These are phyloP conservation scores for Claviceps arundinis DNA, from an alignment of 2,329 filamentous ascomycete species.

Conservation along the genomic window DNA sequence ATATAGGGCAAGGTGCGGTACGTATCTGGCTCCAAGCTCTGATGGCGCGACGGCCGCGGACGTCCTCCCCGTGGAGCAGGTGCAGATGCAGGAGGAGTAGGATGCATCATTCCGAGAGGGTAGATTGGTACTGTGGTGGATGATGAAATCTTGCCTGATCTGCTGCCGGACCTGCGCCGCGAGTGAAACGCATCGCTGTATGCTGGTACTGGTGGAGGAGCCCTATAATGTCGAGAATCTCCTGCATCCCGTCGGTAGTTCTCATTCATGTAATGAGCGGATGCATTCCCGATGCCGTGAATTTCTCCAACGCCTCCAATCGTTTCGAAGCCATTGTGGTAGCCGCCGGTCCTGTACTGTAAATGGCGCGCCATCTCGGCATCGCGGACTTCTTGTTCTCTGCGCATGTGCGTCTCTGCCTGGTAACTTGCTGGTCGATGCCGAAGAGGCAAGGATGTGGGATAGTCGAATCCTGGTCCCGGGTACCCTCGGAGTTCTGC, in stretches of 20 bases:
- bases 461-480: neutral
- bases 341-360: slow-evolving; percentile 16
- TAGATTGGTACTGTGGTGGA: slow-evolving; percentile 22
- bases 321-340: slow-evolving; percentile 26
- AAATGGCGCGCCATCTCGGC: slow-evolving; percentile 19
- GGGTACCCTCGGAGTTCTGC: slow-evolving; percentile 14
- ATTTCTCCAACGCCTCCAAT: slow-evolving; percentile 22
- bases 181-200: slow-evolving; percentile 32
- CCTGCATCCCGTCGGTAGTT: slow-evolving; percentile 27
- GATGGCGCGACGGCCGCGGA: slow-evolving; percentile 18
- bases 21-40: slow-evolving; percentile 25
- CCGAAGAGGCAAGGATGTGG: slow-evolving; percentile 12
- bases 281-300: slow-evolving; percentile 35
- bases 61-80: neutral
- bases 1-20: slow-evolving; percentile 20
- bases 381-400: slow-evolving; percentile 33
- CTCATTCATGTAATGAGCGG: slow-evolving; percentile 48
- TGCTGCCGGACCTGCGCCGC: slow-evolving; percentile 33
- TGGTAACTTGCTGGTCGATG: slow-evolving; percentile 25
- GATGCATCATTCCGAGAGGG: slow-evolving; percentile 13
- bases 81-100: neutral
- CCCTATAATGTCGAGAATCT: neutral
- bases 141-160: slow-evolving; percentile 18
- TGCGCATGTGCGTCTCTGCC: slow-evolving; percentile 32
- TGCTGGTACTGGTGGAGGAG: neutral